Conservation (phyloP, 2,329 filamentous ascomycete species). For the Trichoderma sp. region DNA sequence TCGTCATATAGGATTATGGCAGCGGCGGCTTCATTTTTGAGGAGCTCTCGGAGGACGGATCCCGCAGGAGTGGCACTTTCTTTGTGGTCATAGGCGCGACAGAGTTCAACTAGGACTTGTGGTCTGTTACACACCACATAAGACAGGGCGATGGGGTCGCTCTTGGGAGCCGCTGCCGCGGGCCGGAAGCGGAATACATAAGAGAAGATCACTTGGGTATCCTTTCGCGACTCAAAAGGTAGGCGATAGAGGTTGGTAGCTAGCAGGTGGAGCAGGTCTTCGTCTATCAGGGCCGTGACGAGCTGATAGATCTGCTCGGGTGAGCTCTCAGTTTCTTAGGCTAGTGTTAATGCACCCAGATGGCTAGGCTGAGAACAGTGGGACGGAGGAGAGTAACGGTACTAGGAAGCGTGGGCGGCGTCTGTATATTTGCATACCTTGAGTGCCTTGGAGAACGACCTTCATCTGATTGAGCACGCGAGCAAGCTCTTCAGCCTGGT, state of each 20-base stretch:
- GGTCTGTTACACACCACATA: slow-evolving; percentile 85
- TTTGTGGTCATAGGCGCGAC: slow-evolving; percentile 83
- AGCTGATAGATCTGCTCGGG: slow-evolving; percentile 87
- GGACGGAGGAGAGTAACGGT: background rate
- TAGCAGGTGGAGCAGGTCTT: slow-evolving; percentile 83
- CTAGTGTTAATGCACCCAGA: slow-evolving; percentile 19
- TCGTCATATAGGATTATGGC: slow-evolving; percentile 93
- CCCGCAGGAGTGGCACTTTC: slow-evolving; percentile 92
- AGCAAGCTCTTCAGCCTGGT: slow-evolving; percentile 79
- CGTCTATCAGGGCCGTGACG: slow-evolving; percentile 78
- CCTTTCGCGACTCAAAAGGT: slow-evolving; percentile 94
- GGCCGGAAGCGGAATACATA: slow-evolving; percentile 90
- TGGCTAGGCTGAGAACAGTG: slow-evolving; percentile 1
- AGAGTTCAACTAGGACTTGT: slow-evolving; percentile 83
- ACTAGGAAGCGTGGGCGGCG: background rate
- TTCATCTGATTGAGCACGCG: slow-evolving; percentile 90
- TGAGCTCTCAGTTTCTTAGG: slow-evolving; percentile 74
- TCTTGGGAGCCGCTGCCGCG: slow-evolving; percentile 61
- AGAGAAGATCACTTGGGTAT: slow-evolving; percentile 92
- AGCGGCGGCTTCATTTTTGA: slow-evolving; percentile 86
- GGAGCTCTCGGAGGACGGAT: slow-evolving; percentile 80
- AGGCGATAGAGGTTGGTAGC: slow-evolving; percentile 79
- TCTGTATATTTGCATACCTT: slow-evolving; percentile 56
- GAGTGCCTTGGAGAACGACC: slow-evolving; percentile 85
- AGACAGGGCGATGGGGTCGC: slow-evolving; percentile 79